Conservation (phyloP, 352 stramenopile genomes). For the Plasmopara halstedii region DNA sequence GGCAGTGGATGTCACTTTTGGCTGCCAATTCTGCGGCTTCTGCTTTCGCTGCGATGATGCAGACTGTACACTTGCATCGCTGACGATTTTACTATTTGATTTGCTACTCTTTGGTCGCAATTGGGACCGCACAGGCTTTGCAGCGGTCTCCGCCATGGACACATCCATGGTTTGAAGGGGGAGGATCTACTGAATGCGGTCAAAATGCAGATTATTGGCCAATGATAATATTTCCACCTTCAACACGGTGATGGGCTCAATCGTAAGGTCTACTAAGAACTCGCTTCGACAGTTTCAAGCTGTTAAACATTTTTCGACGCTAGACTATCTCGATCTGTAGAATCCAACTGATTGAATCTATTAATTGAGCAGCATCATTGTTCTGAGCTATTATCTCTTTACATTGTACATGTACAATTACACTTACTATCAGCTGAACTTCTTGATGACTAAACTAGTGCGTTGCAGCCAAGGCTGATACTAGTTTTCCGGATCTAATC, state of each 20-base stretch:
- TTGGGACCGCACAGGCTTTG: background rate
- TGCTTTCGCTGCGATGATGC: slow-evolving; percentile 11
- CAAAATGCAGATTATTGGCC: too few relatives aligned
- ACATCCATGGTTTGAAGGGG: slow-evolving; percentile 15
- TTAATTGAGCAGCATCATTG: too few relatives aligned
- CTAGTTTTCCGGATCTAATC: slow-evolving; percentile 11
- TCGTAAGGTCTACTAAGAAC: background rate
- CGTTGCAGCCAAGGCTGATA: slow-evolving; percentile 1
- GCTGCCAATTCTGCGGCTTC: slow-evolving; percentile 8
- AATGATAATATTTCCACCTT: background rate
- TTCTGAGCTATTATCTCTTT: too few relatives aligned
- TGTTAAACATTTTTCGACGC: background rate
- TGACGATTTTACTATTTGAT: background rate
- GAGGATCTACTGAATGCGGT: background rate
- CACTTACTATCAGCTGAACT: too few relatives aligned
- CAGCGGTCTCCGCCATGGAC: background rate
- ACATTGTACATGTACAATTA: too few relatives aligned
- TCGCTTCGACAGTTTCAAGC: background rate
- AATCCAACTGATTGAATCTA: too few relatives aligned
- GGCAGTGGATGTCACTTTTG: slow-evolving; percentile 3
- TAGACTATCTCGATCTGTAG: too few relatives aligned
- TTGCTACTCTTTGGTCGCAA: background rate
- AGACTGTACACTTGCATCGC: slow-evolving; percentile 1
- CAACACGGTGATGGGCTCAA: background rate
- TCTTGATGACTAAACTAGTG: background rate